Evolutionary conservation across 2,329 filamentous ascomycete species (phyloP), one percentile per base, ranked within the genome.

Genomic region (Spiromastix sp.): DNA sequence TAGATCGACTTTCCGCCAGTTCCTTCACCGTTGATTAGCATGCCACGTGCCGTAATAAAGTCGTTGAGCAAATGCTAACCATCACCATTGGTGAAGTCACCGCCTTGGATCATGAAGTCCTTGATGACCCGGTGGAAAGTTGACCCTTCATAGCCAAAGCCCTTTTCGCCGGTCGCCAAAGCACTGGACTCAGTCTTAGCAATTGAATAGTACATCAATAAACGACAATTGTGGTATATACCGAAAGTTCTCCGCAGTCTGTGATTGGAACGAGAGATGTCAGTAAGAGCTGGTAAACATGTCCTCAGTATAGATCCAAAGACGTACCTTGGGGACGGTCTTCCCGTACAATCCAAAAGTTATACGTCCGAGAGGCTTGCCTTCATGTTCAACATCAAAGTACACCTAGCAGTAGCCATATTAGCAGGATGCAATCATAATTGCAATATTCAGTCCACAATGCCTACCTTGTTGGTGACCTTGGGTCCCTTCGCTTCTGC

Each of bases 401-500:
- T 71, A 80, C 51, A 80, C 74, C 72, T 69, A 37, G 18, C 4
- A 30, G 37, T 28, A 17, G 9, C 25, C 15, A 13, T 5, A 29
- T 37, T 27, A 30, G 17, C n/a, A 17, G 21, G 8, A 6, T 33
- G 18, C 9, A n/a, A 24, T 24, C n/a, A 24, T 7, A 7, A 24
- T n/a, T 7, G n/a, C 11, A 19, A 25, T 11, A 12, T 18, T 5
- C n/a, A 21, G 24, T 11, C 26, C 19, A 24, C 12, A 26, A 20
- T 30, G 25, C 26, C 12, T n/a, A 74, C 85, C 77, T 93, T 94
- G 72, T 84, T 72, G 52, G 87, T 95, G 69, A 95, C 89, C 77
- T 91, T 93, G 44, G 85, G 89, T 30, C 91, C 89, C 69, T 89
- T 85, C 36, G 83, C 82, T 49, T 82, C 77, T 41, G 74, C 77